A percentile compares a stretch with the other conserved stretches of the same genome.
Conservation (phyloP, 768 basidiomycete genomes). For the Boletus edulis region DNA sequence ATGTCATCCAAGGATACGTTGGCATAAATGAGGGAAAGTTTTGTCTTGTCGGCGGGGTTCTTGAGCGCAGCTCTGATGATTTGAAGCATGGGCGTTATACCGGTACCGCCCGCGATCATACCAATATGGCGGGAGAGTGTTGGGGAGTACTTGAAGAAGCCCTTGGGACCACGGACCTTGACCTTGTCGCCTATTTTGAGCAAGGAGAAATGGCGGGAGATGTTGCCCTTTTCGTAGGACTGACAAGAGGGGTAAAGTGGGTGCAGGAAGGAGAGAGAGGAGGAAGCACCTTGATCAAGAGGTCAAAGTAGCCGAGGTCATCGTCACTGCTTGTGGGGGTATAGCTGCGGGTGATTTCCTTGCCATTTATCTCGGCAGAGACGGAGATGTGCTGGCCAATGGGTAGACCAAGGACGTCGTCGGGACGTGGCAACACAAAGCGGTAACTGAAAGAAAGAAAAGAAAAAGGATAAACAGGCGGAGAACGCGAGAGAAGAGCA, state of each 20-base stretch:
- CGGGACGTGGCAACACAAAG: constrained; percentile 72
- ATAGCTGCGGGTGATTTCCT: constrained; percentile 87
- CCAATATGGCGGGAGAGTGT: constrained; percentile 74
- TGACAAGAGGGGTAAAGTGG: constrained; percentile 27
- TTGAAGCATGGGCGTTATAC: constrained; percentile 99
- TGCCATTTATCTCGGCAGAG: constrained; percentile 87
- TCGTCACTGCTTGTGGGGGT: constrained; percentile 95
- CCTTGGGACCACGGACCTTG: constrained; percentile 94
- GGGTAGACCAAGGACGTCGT: constrained; percentile 87
- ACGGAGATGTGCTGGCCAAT: constrained; percentile 96
- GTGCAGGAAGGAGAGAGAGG: neutral
- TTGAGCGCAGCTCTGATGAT: constrained; percentile 92
- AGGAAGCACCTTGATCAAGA: constrained; percentile 84
- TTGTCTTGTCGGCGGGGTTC: constrained; percentile 83
- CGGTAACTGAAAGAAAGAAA: constrained; percentile 65
- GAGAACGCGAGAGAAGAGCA: neutral
- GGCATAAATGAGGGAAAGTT: constrained; percentile 88
- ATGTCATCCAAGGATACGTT: constrained; percentile 95
- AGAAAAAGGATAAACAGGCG: neutral
- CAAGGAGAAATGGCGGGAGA: constrained; percentile 79
- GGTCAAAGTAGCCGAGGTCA: constrained; percentile 90
- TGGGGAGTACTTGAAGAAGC: constrained; percentile 83
- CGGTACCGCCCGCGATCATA: constrained; percentile 99
- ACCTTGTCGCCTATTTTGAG: constrained; percentile 87
- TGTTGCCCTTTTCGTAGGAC: constrained; percentile 98